phyloP scores from a whole-genome alignment of 2,329 filamentous ascomycete species.

The Geosmithia morbida region DNA sequence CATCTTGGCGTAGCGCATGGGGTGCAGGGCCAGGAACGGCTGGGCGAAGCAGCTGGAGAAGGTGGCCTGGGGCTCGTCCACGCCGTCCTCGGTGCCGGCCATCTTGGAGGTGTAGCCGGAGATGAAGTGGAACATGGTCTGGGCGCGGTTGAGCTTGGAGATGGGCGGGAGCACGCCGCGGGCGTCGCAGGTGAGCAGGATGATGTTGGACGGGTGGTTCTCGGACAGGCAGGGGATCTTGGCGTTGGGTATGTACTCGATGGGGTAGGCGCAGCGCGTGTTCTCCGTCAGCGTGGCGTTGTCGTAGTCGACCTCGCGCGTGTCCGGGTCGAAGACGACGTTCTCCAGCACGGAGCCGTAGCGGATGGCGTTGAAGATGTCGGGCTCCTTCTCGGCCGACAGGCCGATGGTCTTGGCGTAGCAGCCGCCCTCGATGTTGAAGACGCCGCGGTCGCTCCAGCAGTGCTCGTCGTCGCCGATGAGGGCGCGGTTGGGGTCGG shows the following conservation, averaged over 20 bases:
- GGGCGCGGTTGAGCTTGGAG: slow-evolving; percentile 84
- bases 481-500: slow-evolving; percentile 87
- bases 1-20: slow-evolving; percentile 98
- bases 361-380: slow-evolving; percentile 91
- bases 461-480: slow-evolving; percentile 99
- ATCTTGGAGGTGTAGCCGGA: slow-evolving; percentile 99
- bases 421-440: slow-evolving; percentile 99
- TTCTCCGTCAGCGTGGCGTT: slow-evolving; percentile 93
- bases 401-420: slow-evolving; percentile 98
- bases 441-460: slow-evolving; percentile 92
- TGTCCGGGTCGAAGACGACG: slow-evolving; percentile 88
- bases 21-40: slow-evolving; percentile 96
- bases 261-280: slow-evolving; percentile 95
- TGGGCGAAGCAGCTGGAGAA: slow-evolving; percentile 99
- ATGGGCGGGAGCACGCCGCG: slow-evolving; percentile 95
- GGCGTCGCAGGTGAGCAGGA: slow-evolving; percentile 94
- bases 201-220: slow-evolving; percentile 90
- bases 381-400: slow-evolving; percentile 96
- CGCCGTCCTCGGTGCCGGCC: slow-evolving; percentile 94
- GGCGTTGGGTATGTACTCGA: slow-evolving; percentile 97
- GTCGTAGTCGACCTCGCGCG: slow-evolving; percentile 88
- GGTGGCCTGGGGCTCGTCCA: slow-evolving; percentile 93
- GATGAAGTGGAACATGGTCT: slow-evolving; percentile 99
- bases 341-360: slow-evolving; percentile 98
- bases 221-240: slow-evolving; percentile 90